Evolutionary conservation across 225 moss, liverwort and hornwort genomes (phyloP).

Genomic region (Takakia lepidozioides): DNA sequence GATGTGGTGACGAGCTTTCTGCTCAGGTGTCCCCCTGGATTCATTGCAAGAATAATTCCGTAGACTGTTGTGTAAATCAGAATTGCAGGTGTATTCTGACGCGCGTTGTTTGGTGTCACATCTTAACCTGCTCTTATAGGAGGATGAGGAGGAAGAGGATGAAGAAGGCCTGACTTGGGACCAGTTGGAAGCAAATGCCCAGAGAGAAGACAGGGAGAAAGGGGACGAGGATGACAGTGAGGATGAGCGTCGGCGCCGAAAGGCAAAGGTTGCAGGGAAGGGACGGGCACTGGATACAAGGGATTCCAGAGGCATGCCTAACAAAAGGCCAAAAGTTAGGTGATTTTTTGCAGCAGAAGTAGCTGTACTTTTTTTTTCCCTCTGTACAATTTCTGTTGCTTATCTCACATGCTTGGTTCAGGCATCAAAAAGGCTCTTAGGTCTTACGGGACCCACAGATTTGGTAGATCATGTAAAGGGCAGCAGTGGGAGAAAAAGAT

Average conservation of each 20-base stretch:
- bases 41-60: no score
- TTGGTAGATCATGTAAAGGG: not conserved
- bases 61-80: no score
- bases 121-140: no score
- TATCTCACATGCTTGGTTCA: not conserved
- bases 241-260: constrained; percentile 72
- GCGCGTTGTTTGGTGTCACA: no score
- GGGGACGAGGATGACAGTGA: constrained; percentile 97
- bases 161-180: constrained; percentile 99
- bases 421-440: constrained; percentile 1
- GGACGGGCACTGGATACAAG: constrained; percentile 71
- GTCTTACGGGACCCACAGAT: not conserved
- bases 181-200: constrained; percentile 84
- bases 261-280: constrained; percentile 76
- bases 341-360: constrained; percentile 13
- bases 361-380: not conserved
- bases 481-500: not conserved
- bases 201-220: constrained; percentile 87
- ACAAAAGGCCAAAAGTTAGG: constrained; percentile 77
- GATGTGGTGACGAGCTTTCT: no score
- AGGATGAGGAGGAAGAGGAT: constrained; percentile 91
- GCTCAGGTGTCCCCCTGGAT: no score
- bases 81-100: no score
- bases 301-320: constrained; percentile 41
- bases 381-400: not conserved